A percentile compares a stretch with the other conserved stretches of the same genome.
Conservation (phyloP, 192 early-diverging fungal genomes). For the Gryganskiella cystojenkinii region DNA sequence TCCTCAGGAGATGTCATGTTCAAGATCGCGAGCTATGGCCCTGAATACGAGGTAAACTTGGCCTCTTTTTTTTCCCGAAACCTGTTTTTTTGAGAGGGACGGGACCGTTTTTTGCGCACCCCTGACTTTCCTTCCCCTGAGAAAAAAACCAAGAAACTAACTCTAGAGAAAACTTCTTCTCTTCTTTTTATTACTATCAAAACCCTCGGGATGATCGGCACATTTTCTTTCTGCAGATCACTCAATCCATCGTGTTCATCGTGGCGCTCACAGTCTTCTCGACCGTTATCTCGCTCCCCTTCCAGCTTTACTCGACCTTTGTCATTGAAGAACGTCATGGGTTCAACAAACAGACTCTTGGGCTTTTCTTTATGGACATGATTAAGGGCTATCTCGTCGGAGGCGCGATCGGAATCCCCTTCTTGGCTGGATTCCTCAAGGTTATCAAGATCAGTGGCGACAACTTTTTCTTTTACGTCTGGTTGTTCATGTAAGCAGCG, state of each 20-base stretch:
- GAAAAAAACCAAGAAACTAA: background rate
- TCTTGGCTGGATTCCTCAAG: conserved; percentile 82
- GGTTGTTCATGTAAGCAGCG: conserved; percentile 82
- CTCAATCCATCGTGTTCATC: conserved; percentile 85
- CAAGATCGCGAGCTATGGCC: conserved; percentile 61
- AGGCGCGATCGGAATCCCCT: conserved; percentile 78
- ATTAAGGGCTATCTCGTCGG: conserved; percentile 78
- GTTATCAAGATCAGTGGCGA: conserved; percentile 86
- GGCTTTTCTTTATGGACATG: conserved; percentile 82
- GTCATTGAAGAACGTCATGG: conserved; percentile 95
- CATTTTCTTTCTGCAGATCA: conserved; percentile 67
- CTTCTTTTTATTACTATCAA: background rate
- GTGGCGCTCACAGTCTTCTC: conserved; percentile 64
- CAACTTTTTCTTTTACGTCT: conserved; percentile 91
- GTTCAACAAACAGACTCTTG: conserved; percentile 94
- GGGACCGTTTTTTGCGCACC: too few relatives aligned
- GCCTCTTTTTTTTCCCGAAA: too few relatives aligned
- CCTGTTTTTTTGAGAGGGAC: too few relatives aligned
- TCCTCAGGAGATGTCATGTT: conserved; percentile 64
- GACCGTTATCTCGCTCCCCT: conserved; percentile 79
- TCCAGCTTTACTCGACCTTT: conserved; percentile 90
- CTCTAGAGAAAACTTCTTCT: background rate
- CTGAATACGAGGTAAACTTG: conserved; percentile 83
- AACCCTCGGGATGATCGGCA: too few relatives aligned
- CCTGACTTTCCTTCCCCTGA: too few relatives aligned